These are phyloP conservation scores for Aspergillus neoniger DNA, from an alignment of 2,329 filamentous ascomycete genomes.

Conservation along the genomic window DNA sequence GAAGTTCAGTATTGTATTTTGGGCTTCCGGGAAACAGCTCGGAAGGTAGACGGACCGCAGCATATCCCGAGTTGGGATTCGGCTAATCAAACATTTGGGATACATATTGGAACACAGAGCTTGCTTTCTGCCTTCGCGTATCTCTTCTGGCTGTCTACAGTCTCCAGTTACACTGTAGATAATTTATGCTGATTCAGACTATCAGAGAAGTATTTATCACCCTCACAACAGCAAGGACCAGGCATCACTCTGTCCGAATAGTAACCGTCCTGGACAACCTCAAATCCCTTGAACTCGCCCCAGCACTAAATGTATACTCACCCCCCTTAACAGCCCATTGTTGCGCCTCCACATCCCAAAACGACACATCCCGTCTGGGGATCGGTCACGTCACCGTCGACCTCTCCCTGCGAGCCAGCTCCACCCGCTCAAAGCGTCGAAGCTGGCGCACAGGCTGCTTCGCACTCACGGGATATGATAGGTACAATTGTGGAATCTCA, in stretches of 20 bases:
- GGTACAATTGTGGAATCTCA: constrained; percentile 59
- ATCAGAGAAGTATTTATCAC: background rate
- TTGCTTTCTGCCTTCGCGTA: no score
- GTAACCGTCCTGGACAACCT: background rate
- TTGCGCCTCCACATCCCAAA: constrained; percentile 37
- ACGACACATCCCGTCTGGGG: constrained; percentile 38
- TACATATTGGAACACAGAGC: no score
- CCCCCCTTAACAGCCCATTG: constrained; percentile 35
- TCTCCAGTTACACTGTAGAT: no score
- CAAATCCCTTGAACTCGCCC: constrained; percentile 15
- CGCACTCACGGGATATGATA: constrained; percentile 44
- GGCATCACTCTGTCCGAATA: background rate
- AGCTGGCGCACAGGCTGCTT: constrained; percentile 41
- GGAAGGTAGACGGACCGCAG: no score
- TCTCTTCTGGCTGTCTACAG: no score
- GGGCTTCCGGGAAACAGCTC: no score
- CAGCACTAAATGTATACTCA: constrained; percentile 25
- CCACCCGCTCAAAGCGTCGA: constrained; percentile 56
- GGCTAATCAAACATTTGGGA: no score
- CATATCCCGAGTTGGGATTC: no score
- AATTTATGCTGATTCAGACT: no score
- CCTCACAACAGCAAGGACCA: background rate
- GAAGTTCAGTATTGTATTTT: no score
- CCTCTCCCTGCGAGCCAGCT: constrained; percentile 44
- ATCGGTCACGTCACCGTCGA: constrained; percentile 49